Evolutionary conservation across 495 filamentous ascomycete species (phyloP).

Genomic region (Tetracladium setigerum): DNA sequence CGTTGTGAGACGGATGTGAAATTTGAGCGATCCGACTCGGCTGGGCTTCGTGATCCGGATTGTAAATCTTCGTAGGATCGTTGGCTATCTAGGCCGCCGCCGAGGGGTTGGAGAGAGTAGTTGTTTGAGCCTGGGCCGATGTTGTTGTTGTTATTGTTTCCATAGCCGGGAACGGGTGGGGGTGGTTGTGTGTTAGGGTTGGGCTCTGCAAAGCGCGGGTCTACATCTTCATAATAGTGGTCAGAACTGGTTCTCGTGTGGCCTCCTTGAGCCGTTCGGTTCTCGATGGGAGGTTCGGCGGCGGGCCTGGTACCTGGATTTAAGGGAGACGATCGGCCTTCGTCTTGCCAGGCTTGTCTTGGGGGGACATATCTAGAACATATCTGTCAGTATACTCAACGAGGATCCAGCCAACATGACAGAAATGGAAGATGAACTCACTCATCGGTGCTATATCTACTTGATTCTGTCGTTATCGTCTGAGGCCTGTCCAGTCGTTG

Average conservation of each 20-base stretch:
- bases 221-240: slow-evolving; percentile 89
- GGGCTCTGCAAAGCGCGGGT: slow-evolving; percentile 65
- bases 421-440: slow-evolving; percentile 50
- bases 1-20: slow-evolving; percentile 84
- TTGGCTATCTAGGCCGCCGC: slow-evolving; percentile 10
- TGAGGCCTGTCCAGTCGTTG: slow-evolving; percentile 32
- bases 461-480: slow-evolving; percentile 50
- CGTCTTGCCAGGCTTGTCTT: slow-evolving; percentile 48
- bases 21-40: slow-evolving; percentile 66
- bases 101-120: slow-evolving; percentile 4
- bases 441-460: slow-evolving; percentile 66
- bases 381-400: slow-evolving; percentile 20
- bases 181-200: slow-evolving; percentile 22
- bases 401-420: no score
- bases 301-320: slow-evolving; percentile 23
- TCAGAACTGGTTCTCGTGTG: slow-evolving; percentile 35
- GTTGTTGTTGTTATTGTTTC: slow-evolving; percentile 25
- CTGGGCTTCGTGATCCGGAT: slow-evolving; percentile 62
- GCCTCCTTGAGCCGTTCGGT: slow-evolving; percentile 13
- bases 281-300: slow-evolving; percentile 23
- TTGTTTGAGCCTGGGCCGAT: slow-evolving; percentile 16
- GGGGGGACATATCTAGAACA: slow-evolving; percentile 54
- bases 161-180: slow-evolving; percentile 12
- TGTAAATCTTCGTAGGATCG: slow-evolving; percentile 51
- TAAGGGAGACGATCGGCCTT: slow-evolving; percentile 36